Conservation (phyloP, 2,329 filamentous ascomycete species). For the Orbilia ellipsospora region DNA sequence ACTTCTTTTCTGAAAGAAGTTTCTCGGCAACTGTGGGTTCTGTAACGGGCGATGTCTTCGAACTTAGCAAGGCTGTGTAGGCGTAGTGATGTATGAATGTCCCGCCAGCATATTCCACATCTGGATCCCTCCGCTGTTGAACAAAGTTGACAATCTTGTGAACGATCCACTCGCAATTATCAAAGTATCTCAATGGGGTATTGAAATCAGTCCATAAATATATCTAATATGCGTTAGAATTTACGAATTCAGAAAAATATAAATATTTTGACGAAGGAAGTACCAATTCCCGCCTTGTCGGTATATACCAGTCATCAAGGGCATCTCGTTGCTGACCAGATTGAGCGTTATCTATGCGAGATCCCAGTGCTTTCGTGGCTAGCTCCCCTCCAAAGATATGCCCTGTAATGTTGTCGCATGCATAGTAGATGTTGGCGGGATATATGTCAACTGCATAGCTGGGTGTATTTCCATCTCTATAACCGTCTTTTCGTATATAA, state of each 20-base stretch:
- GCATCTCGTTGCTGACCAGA: conserved; percentile 22
- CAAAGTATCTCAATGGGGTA: conserved; percentile 24
- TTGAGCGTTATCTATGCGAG: neutral
- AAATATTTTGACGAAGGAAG: neutral
- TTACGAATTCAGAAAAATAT: neutral
- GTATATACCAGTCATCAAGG: conserved; percentile 42
- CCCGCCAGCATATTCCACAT: conserved; percentile 22
- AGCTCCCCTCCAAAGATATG: conserved; percentile 54
- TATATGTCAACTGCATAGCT: conserved; percentile 53
- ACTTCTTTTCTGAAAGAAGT: conserved; percentile 29
- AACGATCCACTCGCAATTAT: conserved; percentile 16
- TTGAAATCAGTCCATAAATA: conserved; percentile 50
- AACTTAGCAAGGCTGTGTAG: conserved; percentile 30
- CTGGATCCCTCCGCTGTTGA: conserved; percentile 5
- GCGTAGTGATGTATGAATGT: conserved; percentile 39
- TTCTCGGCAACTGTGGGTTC: conserved; percentile 37
- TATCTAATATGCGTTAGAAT: conserved; percentile 11
- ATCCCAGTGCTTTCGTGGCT: conserved; percentile 39
- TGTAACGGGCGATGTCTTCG: neutral
- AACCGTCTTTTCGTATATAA: conserved; percentile 33
- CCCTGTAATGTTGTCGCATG: conserved; percentile 53
- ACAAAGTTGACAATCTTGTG: conserved; percentile 17
- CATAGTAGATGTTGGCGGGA: conserved; percentile 52
- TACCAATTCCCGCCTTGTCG: conserved; percentile 37
- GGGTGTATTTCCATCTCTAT: conserved; percentile 7